Evolutionary conservation across 495 filamentous ascomycete species (phyloP).

Genomic region (Tuber calosporum): DNA sequence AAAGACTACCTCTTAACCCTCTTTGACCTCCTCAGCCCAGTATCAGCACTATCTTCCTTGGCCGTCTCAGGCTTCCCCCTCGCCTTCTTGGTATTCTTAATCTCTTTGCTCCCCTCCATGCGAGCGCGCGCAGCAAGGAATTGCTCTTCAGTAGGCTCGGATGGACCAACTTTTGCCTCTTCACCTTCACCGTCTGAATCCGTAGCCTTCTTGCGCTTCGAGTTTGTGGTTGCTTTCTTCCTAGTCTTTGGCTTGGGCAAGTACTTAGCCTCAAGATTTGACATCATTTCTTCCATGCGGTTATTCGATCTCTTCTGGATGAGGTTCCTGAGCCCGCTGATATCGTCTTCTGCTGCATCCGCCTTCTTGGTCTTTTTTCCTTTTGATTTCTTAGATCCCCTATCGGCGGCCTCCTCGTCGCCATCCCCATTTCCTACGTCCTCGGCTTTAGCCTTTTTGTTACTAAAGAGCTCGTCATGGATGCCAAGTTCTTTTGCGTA

Average conservation of each 20-base stretch:
- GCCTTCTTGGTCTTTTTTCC: constrained; percentile 26
- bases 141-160: constrained; percentile 60
- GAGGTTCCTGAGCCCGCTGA: constrained; percentile 51
- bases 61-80: background rate
- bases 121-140: constrained; percentile 52
- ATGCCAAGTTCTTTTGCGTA: constrained; percentile 63
- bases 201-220: constrained; percentile 50
- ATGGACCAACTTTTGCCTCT: constrained; percentile 35
- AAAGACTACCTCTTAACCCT: constrained; percentile 33
- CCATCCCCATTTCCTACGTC: constrained; percentile 46
- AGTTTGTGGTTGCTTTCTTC: constrained; percentile 43
- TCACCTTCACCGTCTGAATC: constrained; percentile 43
- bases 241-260: constrained; percentile 45
- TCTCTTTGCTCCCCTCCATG: constrained; percentile 46
- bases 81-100: constrained; percentile 25
- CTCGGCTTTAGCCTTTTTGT: constrained; percentile 44
- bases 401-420: constrained; percentile 20
- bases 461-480: constrained; percentile 52
- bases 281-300: constrained; percentile 54
- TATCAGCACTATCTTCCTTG: constrained; percentile 6
- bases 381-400: constrained; percentile 15
- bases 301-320: constrained; percentile 54
- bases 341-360: constrained; percentile 38
- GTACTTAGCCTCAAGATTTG: constrained; percentile 68
- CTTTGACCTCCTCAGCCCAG: constrained; percentile 39